Evolutionary conservation across 305 asterid species (phyloP), one percentile per base, ranked within the genome.

Genomic region (Fraxinus xanthoxyloides): DNA sequence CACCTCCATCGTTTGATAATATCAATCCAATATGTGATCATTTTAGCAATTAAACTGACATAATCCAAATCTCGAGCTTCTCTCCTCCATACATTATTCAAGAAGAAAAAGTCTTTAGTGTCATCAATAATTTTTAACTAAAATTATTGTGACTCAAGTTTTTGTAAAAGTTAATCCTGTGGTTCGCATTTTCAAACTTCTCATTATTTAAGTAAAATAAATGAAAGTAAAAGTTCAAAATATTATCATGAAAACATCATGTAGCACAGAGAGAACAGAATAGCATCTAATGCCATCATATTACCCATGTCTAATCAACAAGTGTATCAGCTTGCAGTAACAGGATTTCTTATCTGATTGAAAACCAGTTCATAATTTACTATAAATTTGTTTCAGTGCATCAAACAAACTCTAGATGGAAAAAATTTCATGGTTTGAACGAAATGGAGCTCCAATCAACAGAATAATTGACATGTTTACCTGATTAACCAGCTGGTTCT

Each of bases 401-500:
- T 12, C 32, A 61, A 61, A 61, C 5, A 61, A 23, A 23, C 17
- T 21, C 65, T 6, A n/a, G 9, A 56, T 56, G 40, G 30, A 75
- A 43, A 76, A 15, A 75, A 43, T 75, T 21, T 26, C 26, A 76
- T 26, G 19, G 28, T 46, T 43, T 46, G 43, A 24, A 15, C 5
- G 30, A 30, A 32, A 28, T n/a, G 69, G 43, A 46, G 24, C 23
- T 30, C 10, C 30, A 69, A 15, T 69, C 40, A 7, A 72, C 13
- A 7, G 3, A 38, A 54, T 30, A 8, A 69, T 13, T 15, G 30
- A 21, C 74, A 78, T 32, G 15, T 15, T 69, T 87, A 95, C 99
- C 97, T 95, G 99, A 91, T 93, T 94, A 80, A 85, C 87, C 56
- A 95, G 90, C 91, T 95, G 99, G 87, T 95, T 92, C 84, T 94